These are phyloP conservation scores for Lophiotrema nucula DNA, from an alignment of 495 filamentous ascomycete species.

Conservation along the genomic window DNA sequence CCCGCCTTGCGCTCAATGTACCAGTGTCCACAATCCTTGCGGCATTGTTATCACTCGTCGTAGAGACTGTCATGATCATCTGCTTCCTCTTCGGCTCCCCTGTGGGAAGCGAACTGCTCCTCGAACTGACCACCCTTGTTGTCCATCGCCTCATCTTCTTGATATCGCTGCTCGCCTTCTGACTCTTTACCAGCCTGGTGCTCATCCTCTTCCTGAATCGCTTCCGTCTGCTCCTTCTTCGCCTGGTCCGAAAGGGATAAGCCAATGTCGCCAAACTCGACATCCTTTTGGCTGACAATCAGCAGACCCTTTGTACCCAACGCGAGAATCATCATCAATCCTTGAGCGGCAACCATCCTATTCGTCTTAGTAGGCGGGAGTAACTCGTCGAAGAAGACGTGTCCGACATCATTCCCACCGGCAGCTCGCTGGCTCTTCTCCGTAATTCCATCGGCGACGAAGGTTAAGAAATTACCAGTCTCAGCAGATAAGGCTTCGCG, in stretches of 20 bases:
- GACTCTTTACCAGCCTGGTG: neutral
- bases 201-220: neutral
- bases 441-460: constrained; percentile 47
- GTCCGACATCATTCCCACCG: constrained; percentile 23
- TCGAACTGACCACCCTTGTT: constrained; percentile 7
- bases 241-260: constrained; percentile 28
- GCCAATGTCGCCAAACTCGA: constrained; percentile 40
- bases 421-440: constrained; percentile 39
- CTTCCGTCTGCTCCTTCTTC: constrained; percentile 1
- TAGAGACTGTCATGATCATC: constrained; percentile 19
- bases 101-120: constrained; percentile 1
- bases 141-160: neutral
- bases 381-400: constrained; percentile 60
- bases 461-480: constrained; percentile 60
- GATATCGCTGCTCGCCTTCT: neutral
- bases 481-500: constrained; percentile 56
- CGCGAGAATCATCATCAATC: constrained; percentile 67
- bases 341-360: constrained; percentile 65
- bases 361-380: constrained; percentile 55
- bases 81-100: neutral
- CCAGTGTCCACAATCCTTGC: too few species aligned
- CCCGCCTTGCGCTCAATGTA: too few species aligned
- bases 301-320: constrained; percentile 65
- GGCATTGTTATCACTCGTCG: neutral
- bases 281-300: constrained; percentile 53